Conservation (phyloP, 2,329 filamentous ascomycete genomes). For the Xylaria hypoxylon region DNA sequence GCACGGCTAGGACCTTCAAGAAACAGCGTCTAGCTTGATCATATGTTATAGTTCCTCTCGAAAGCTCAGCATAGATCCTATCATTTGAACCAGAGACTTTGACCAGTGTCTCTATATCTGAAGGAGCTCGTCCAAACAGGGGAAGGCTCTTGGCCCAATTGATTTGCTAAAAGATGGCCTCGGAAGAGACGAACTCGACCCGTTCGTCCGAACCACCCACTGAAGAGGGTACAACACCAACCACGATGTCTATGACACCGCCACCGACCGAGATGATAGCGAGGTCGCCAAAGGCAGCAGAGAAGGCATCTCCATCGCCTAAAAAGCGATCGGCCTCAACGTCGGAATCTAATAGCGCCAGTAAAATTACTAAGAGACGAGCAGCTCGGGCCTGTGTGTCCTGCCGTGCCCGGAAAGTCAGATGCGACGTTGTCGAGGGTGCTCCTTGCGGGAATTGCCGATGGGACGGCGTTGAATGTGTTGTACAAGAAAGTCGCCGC, state of each 20-base stretch:
- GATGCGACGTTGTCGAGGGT: slow-evolving; percentile 92
- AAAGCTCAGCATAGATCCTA: slow-evolving; percentile 21
- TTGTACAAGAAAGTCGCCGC: slow-evolving; percentile 83
- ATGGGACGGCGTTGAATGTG: slow-evolving; percentile 81
- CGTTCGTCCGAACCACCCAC: slow-evolving; percentile 45
- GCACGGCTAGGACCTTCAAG: slow-evolving; percentile 32
- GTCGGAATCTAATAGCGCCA: slow-evolving; percentile 51
- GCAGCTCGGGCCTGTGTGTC: slow-evolving; percentile 88
- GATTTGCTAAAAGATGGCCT: slow-evolving; percentile 39
- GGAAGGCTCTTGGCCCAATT: slow-evolving; percentile 17
- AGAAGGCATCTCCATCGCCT: slow-evolving; percentile 40
- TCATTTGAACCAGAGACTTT: neutral
- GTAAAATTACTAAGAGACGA: slow-evolving; percentile 77
- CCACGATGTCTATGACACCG: slow-evolving; percentile 24
- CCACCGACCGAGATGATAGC: slow-evolving; percentile 14
- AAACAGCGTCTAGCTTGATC: slow-evolving; percentile 33
- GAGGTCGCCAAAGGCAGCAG: slow-evolving; percentile 38
- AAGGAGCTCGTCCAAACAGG: slow-evolving; percentile 27
- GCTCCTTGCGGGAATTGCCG: slow-evolving; percentile 90
- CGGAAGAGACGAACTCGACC: slow-evolving; percentile 42
- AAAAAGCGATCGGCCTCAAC: slow-evolving; percentile 51
- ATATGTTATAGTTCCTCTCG: slow-evolving; percentile 25
- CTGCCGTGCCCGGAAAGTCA: slow-evolving; percentile 88
- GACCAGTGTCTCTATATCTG: slow-evolving; percentile 14
- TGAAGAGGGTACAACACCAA: slow-evolving; percentile 36